Conservation (phyloP, 768 basidiomycete genomes). For the Panaeolus cyanescens region DNA sequence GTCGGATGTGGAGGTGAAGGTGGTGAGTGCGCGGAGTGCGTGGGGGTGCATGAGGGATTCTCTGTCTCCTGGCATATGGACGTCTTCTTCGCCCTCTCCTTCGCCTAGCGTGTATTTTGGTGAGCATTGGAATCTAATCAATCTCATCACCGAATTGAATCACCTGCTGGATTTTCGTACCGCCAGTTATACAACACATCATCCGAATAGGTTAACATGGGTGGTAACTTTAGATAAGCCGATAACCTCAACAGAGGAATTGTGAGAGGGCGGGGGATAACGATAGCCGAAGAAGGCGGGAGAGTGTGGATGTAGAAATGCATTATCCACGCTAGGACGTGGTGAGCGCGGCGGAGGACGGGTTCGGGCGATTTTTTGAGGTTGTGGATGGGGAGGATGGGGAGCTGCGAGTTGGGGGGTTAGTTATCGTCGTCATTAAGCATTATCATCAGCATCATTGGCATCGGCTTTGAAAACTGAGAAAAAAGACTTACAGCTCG, state of each 20-base stretch:
- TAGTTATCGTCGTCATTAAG: not conserved
- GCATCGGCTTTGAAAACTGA: not conserved
- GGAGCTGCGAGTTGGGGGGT: conserved; percentile 47
- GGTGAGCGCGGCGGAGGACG: conserved; percentile 72
- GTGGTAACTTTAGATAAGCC: conserved; percentile 75
- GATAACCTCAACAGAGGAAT: conserved; percentile 79
- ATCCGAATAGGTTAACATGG: conserved; percentile 91
- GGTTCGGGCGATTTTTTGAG: conserved; percentile 55
- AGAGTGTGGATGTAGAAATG: conserved; percentile 82
- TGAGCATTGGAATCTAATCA: no score
- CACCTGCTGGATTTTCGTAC: no score
- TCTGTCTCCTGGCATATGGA: conserved; percentile 16
- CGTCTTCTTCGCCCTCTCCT: no score
- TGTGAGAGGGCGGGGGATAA: conserved; percentile 74
- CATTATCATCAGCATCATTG: not conserved
- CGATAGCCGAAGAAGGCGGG: conserved; percentile 48
- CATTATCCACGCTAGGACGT: conserved; percentile 73
- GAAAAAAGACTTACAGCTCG: conserved; percentile 40
- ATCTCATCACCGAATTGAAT: no score
- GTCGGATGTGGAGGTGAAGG: conserved; percentile 80
- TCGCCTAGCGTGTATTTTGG: no score
- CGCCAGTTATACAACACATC: conserved; percentile 91
- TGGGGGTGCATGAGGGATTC: conserved; percentile 43
- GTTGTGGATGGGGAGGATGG: conserved; percentile 46
- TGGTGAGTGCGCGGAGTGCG: conserved; percentile 67